These are phyloP conservation scores for Hypoxylon sp. DNA, from an alignment of 2,329 filamentous ascomycete species.

Conservation along the genomic window DNA sequence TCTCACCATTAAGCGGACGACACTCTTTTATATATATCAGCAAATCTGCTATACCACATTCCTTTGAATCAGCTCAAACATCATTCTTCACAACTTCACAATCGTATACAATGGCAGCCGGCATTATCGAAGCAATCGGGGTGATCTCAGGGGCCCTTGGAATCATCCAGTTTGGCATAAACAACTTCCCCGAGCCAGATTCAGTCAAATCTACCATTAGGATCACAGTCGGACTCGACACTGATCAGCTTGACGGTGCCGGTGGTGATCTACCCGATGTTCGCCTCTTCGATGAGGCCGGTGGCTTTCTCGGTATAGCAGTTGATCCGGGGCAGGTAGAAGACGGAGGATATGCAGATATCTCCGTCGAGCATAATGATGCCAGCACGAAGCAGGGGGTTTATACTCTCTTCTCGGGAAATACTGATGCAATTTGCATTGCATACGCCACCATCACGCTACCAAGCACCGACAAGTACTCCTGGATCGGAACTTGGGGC, in stretches of 20 bases:
- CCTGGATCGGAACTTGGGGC: constrained; percentile 42
- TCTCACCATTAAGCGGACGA: too few relatives aligned
- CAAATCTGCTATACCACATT: too few relatives aligned
- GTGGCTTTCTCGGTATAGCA: constrained; percentile 37
- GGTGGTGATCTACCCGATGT: constrained; percentile 43
- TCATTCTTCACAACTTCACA: too few relatives aligned
- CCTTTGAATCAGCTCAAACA: too few relatives aligned
- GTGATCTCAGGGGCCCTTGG: constrained; percentile 33
- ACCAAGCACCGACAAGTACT: constrained; percentile 34
- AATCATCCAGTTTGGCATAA: constrained; percentile 36
- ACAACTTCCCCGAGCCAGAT: constrained; percentile 29
- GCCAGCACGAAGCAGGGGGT: constrained; percentile 32
- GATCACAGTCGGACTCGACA: constrained; percentile 38
- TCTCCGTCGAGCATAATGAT: constrained; percentile 29
- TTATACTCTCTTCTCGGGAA: constrained; percentile 43
- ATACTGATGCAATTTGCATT: constrained; percentile 41
- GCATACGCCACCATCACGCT: constrained; percentile 35
- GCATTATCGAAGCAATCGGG: constrained; percentile 36
- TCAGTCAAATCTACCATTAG: constrained; percentile 32
- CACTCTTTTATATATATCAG: too few relatives aligned
- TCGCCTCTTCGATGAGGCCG: constrained; percentile 42
- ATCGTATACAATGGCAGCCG: constrained; percentile 28
- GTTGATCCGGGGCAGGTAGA: constrained; percentile 33
- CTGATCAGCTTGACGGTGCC: constrained; percentile 27
- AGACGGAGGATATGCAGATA: constrained; percentile 35